Percentiles rank a stretch among this genome's conserved stretches.
Conservation (phyloP, 805 yeast genomes). For the Wickerhamiella azymoides region DNA sequence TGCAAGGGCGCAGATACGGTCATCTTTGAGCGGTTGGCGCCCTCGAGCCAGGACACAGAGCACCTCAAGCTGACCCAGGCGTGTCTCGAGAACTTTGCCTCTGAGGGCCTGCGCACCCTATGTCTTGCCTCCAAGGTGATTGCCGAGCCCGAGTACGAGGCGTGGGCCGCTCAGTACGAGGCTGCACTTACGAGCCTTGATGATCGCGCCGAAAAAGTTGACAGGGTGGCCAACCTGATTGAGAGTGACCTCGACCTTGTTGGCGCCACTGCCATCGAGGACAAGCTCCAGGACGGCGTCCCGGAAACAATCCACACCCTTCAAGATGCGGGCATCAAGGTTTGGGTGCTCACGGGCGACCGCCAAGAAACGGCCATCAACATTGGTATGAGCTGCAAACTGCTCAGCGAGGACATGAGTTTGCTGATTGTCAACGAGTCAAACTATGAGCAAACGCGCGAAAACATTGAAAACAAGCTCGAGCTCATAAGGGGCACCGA, state of each 20-base stretch:
- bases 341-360: constrained; percentile 98
- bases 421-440: constrained; percentile 80
- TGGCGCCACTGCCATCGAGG: constrained; percentile 98
- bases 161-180: constrained; percentile 54
- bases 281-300: constrained; percentile 93
- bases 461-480: constrained; percentile 61
- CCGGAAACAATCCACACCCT: constrained; percentile 93
- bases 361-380: constrained; percentile 97
- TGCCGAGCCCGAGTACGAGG: constrained; percentile 59
- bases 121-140: constrained; percentile 81
- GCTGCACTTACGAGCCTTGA: constrained; percentile 73
- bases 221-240: constrained; percentile 77
- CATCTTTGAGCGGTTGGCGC: constrained; percentile 60
- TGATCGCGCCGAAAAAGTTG: constrained; percentile 61
- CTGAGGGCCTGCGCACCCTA: constrained; percentile 86
- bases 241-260: constrained; percentile 66
- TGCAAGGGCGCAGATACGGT: constrained; percentile 99
- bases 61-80: constrained; percentile 69
- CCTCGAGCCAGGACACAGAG: constrained; percentile 34
- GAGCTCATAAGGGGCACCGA: constrained; percentile 51
- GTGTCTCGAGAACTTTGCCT: constrained; percentile 92
- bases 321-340: constrained; percentile 91
- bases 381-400: constrained; percentile 95
- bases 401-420: constrained; percentile 92
- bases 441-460: constrained; percentile 56